Conservation (phyloP, 148 eudicot genomes). For the Vaccinium macrocarpon region DNA sequence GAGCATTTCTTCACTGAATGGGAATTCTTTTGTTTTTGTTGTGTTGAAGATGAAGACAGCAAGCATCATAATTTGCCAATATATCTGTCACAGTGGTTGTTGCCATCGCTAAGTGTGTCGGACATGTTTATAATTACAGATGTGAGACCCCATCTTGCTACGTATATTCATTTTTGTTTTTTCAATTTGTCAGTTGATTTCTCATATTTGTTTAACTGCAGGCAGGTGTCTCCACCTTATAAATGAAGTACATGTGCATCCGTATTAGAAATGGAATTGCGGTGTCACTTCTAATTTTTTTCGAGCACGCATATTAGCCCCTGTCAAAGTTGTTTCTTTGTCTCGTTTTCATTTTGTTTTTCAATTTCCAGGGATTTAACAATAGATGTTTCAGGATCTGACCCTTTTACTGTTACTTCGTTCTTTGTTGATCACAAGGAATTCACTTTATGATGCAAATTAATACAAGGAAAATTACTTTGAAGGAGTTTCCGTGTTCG, state of each 20-base stretch:
- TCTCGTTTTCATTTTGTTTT: not conserved
- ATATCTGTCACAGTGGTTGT: constrained; percentile 62
- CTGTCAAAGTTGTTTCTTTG: not conserved
- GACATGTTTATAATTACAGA: constrained; percentile 65
- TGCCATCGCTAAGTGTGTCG: constrained; percentile 55
- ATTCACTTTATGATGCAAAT: constrained; percentile 4
- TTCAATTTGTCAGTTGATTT: not conserved
- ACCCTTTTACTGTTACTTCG: not conserved
- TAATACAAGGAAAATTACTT: not conserved
- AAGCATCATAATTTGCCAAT: constrained; percentile 33
- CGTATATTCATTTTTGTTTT: not conserved
- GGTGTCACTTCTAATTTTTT: not conserved
- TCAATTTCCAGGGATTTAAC: not conserved
- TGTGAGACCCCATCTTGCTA: constrained; percentile 27
- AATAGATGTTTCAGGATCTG: not conserved
- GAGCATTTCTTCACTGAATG: not conserved
- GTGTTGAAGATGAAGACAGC: constrained; percentile 40
- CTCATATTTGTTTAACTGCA: constrained; percentile 23
- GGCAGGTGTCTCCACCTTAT: constrained; percentile 37
- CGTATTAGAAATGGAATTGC: not conserved
- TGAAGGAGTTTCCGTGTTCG: not conserved
- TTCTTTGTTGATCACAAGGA: not conserved
- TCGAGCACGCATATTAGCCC: no score
- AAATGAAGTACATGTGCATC: constrained; percentile 15
- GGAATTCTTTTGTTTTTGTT: not conserved